Evolutionary conservation across 805 yeast species (phyloP), one percentile per base, ranked within the genome.

Genomic region (Ogataea trehalophila): DNA sequence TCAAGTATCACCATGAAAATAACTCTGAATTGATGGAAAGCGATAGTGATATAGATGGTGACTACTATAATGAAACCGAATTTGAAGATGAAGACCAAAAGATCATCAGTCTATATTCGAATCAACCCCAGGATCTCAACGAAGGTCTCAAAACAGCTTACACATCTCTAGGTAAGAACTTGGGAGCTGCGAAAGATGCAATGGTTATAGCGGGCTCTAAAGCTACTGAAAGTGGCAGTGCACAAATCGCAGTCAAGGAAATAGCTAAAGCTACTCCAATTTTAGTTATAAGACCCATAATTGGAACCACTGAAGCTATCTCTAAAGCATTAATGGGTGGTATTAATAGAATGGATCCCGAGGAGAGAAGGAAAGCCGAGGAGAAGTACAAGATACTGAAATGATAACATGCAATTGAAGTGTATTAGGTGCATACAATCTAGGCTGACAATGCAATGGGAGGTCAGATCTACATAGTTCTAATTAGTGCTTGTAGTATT

Each of bases 301-400:
- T 91, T 56, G 98, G 97, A 2, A 89, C 96, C 0, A 86, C 97
- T 0, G 97, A 89, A 62, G 96, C 95, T 0, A 74, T 91, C 6
- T 84, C 92, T 6, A 86, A 82, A 58, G 77, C 96, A 0, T 70
- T 91, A 43, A 76, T 88, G 69, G 98, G 98, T 1, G 74, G 91
- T 7, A 81, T 89, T 37, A 90, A 89, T 61, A 85, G 84, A 51
- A 67, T 91, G 33, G 92, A 88, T 61, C 84, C 90, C 1, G 72
- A 73, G 20, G 80, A 82, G 51, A 72, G 77, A 44, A 62, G 68
- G 37, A 80, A 79, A 48, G 71, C 82, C 4, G 76, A 76, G 45
- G 95, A 87, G 52, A 86, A 86, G 64, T 87, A 87, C 60, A 80
- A 79, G 45, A 40, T 42, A 41, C 15, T 41, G 34, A 37, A 47